Conservation (phyloP, 345 rosid species). For the Anacardium occidentale region DNA sequence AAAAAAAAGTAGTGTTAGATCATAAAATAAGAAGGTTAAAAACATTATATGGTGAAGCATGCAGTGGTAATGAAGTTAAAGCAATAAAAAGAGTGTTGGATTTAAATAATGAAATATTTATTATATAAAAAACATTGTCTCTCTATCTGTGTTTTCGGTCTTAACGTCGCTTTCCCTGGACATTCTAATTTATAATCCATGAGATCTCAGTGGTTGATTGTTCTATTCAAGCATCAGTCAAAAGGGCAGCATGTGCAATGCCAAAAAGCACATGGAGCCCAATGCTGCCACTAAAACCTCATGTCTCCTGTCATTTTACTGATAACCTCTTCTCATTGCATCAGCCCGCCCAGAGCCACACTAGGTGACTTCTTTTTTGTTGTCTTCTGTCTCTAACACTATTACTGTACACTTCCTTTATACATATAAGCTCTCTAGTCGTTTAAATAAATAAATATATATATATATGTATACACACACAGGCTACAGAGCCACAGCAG, state of each 20-base stretch:
- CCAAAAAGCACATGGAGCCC: conserved; percentile 68
- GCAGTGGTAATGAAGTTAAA: not conserved
- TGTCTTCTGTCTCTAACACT: not conserved
- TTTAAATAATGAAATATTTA: not conserved
- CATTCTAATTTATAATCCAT: conserved; percentile 13
- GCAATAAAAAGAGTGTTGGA: too few species aligned
- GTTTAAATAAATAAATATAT: too few species aligned
- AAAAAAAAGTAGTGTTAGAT: too few species aligned
- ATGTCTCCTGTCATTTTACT: conserved; percentile 35
- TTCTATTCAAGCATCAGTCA: conserved; percentile 34
- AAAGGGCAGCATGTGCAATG: conserved; percentile 60
- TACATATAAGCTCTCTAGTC: too few species aligned
- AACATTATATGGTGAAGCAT: not conserved
- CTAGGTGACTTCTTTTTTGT: conserved; percentile 30
- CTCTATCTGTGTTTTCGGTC: not conserved
- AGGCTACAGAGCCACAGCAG: too few species aligned
- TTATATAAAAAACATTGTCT: not conserved
- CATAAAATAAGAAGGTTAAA: too few species aligned
- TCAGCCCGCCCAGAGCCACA: not conserved
- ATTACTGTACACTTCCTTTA: not conserved
- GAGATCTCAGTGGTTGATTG: conserved; percentile 24
- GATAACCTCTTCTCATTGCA: conserved; percentile 26
- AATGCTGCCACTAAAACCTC: conserved; percentile 32
- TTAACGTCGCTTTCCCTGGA: not conserved
- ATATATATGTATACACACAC: too few species aligned